Base-by-base conservation (phyloP, 2,329 filamentous ascomycete species). In the Pseudogymnoascus pannorum region DNA sequence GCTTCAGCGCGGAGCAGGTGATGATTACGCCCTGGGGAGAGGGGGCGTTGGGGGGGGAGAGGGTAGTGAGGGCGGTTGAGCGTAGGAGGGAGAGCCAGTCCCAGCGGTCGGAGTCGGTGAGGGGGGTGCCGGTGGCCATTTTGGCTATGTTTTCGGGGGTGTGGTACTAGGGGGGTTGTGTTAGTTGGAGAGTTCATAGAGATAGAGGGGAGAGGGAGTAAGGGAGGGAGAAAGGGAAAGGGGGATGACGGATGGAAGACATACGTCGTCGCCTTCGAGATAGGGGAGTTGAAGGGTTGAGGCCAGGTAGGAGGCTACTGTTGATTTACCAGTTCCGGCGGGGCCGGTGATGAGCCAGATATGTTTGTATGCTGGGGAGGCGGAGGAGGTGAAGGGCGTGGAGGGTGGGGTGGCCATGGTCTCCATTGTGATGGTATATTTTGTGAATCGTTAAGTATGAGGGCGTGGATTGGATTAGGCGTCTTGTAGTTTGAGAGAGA, bases 41-140 rank as follows among this genome's bases (percentile, higher is more conserved):
- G 14, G 24, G 48, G 36, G 86, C 85, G 44, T 71, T 59, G 57
- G 66, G 64, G 57, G 74, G 75, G 61, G 78, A 76, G 63, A 88
- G 78, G 58, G 78, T 78, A 60, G 76, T 75, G 61, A 86, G 78
- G 5, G 85, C 84, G 69, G 86, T 87, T 66, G 91, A 83, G 65
- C 90, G 88, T 12, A 94, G 81, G 11, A 81, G 80, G 54, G 88
- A 90, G 65, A 99, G 86, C 94, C 94, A 99, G 78, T 97, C 93
- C 94, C 94, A 97, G 66, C 94, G 88, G 76, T 99, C 94, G 63
- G 87, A 87, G 72, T 99, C 94, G 61, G 89, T 96, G 35, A 99
- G 81, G 2, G 94, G 92, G 61, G 86, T 87, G 67, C 91, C 91
- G 67, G 81, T 81, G 71, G 83, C 81, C 94, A 99, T 99, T 76